phyloP scores from a whole-genome alignment of 1,139 yeast species.

The Geotrichum macrosporum region DNA sequence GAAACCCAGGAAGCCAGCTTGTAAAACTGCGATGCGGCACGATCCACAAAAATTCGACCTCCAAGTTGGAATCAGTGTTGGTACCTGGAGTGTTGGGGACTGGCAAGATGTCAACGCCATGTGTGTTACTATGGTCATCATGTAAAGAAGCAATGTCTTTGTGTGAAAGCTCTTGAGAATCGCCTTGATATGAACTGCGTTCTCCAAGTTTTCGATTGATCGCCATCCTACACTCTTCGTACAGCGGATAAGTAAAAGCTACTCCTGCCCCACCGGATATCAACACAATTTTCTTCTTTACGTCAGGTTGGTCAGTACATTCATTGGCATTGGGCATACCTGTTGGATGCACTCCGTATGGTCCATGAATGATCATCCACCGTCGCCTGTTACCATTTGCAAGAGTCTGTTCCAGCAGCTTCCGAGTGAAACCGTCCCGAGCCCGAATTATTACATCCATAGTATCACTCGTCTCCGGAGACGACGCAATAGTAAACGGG shows the following conservation, averaged over 20 bases:
- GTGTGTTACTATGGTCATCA: background rate
- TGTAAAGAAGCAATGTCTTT: background rate
- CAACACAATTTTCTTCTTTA: constrained; percentile 24
- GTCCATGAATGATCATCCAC: constrained; percentile 33
- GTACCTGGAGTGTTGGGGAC: background rate
- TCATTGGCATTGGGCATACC: constrained; percentile 7
- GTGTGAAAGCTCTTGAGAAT: background rate
- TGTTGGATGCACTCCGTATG: constrained; percentile 27
- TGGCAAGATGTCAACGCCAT: background rate
- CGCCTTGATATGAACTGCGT: background rate
- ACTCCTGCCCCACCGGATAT: constrained; percentile 35
- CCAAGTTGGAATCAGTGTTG: background rate
- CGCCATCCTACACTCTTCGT: constrained; percentile 24
- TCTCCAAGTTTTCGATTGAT: constrained; percentile 8
- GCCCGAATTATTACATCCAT: constrained; percentile 31
- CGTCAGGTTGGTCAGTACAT: no score
- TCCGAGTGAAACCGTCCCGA: constrained; percentile 30
- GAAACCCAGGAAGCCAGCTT: constrained; percentile 26
- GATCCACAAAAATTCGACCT: constrained; percentile 30
- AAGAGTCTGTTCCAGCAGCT: constrained; percentile 21
- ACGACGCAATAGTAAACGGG: constrained; percentile 32
- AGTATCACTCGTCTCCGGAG: constrained; percentile 23
- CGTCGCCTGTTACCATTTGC: constrained; percentile 9
- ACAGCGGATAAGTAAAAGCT: constrained; percentile 33
- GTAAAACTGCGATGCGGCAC: constrained; percentile 27